A percentile compares a stretch with the other conserved stretches of the same genome.
Evolutionary conservation across 106 monocot species (phyloP).

Genomic region (Dendrobium officinale): DNA sequence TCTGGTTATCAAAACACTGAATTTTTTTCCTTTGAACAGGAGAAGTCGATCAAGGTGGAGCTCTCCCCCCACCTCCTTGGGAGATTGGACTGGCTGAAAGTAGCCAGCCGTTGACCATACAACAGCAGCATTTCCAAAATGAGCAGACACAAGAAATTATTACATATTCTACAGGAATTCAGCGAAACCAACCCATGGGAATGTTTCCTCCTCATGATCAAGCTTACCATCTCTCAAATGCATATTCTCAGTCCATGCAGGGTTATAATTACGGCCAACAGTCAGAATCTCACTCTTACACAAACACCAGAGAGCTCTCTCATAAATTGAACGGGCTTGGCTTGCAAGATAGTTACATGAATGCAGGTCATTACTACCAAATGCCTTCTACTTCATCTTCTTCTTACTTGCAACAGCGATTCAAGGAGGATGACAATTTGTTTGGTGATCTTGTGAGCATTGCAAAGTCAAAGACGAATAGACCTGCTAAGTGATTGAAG

Average conservation of each 20-base stretch:
- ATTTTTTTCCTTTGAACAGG: conserved; percentile 18
- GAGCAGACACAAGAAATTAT: conserved; percentile 3
- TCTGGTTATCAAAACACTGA: not conserved
- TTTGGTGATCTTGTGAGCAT: conserved; percentile 63
- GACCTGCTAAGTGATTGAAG: not conserved
- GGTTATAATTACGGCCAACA: conserved; percentile 27
- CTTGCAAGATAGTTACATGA: conserved; percentile 24
- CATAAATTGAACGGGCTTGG: conserved; percentile 62
- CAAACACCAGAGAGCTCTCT: conserved; percentile 33
- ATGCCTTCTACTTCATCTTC: conserved; percentile 11
- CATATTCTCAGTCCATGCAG: conserved; percentile 22
- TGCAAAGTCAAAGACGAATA: conserved; percentile 49
- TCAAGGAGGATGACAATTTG: conserved; percentile 49
- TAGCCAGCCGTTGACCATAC: conserved; percentile 4
- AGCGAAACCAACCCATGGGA: conserved; percentile 9
- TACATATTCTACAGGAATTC: conserved; percentile 8
- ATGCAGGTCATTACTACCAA: not conserved
- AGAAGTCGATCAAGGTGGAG: conserved; percentile 37
- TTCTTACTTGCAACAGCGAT: conserved; percentile 21
- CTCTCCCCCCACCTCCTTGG: conserved; percentile 71
- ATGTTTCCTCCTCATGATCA: conserved; percentile 16
- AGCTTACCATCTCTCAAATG: not conserved
- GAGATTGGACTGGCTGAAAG: conserved; percentile 34
- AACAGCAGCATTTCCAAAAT: conserved; percentile 13
- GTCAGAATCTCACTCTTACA: conserved; percentile 16